phyloP scores from a whole-genome alignment of 306 rosid genomes.

The Casuarina cunninghamiana region DNA sequence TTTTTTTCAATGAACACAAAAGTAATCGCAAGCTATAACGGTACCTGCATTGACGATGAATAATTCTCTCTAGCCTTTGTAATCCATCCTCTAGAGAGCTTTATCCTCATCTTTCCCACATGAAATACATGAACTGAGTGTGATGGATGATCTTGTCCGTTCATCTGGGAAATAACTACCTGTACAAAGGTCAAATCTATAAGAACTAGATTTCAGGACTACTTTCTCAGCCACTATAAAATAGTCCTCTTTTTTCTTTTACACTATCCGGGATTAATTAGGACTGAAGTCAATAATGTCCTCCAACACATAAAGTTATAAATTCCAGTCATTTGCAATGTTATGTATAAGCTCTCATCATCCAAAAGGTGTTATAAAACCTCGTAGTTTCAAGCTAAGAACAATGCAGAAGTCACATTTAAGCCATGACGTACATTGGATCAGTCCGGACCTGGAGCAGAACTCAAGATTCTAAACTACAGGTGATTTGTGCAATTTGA shows the following conservation, averaged over 20 bases:
- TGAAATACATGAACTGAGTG: conserved; percentile 81
- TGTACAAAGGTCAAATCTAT: conserved; percentile 26
- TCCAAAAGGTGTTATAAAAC: conserved; percentile 3
- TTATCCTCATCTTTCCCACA: conserved; percentile 94
- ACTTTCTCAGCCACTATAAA: not conserved
- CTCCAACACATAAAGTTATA: not conserved
- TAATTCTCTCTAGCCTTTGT: conserved; percentile 94
- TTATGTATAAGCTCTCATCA: not conserved
- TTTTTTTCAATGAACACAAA: not conserved
- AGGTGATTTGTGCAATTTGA: not conserved
- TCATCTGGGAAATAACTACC: conserved; percentile 88
- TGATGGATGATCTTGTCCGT: conserved; percentile 83
- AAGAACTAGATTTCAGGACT: conserved; percentile 14
- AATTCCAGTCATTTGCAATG: not conserved
- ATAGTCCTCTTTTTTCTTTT: not conserved
- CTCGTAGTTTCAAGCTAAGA: not conserved
- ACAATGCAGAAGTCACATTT: not conserved
- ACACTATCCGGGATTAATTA: not conserved
- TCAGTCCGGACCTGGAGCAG: conserved; percentile 2
- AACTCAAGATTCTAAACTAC: not conserved
- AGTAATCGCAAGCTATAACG: conserved; percentile 11
- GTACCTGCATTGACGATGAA: conserved; percentile 87
- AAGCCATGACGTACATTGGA: not conserved
- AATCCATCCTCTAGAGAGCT: conserved; percentile 95
- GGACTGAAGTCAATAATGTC: not conserved